Conservation (phyloP, 495 filamentous ascomycete genomes). For the Rusavskia elegans region DNA sequence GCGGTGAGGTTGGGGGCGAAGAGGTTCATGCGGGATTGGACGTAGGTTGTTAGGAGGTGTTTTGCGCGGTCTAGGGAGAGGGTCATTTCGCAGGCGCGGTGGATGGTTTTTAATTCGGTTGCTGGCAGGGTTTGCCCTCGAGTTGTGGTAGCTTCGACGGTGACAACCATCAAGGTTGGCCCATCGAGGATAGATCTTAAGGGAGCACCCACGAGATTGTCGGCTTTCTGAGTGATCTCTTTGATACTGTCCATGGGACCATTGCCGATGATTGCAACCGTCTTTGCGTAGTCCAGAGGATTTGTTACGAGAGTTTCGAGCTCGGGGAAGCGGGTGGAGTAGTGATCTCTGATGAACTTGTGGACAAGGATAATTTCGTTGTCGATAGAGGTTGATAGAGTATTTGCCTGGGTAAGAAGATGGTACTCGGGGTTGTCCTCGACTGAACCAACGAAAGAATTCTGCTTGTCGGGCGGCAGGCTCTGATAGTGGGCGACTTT, state of each 20-base stretch:
- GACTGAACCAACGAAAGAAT: slow-evolving; percentile 50
- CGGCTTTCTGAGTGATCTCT: slow-evolving; percentile 43
- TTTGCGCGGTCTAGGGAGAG: slow-evolving; percentile 77
- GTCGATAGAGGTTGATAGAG: slow-evolving; percentile 74
- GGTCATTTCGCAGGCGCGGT: slow-evolving; percentile 73
- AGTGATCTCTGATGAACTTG: slow-evolving; percentile 91
- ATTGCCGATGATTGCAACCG: slow-evolving; percentile 84
- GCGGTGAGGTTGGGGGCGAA: slow-evolving; percentile 93
- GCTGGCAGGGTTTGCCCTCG: slow-evolving; percentile 61
- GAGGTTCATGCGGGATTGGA: slow-evolving; percentile 92
- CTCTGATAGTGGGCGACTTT: slow-evolving; percentile 62
- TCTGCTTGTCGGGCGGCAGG: slow-evolving; percentile 46
- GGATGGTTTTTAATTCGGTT: slow-evolving; percentile 56
- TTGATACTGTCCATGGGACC: slow-evolving; percentile 85
- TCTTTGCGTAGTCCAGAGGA: slow-evolving; percentile 89
- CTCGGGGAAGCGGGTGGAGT: slow-evolving; percentile 85
- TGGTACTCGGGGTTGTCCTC: slow-evolving; percentile 82
- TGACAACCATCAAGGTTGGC: slow-evolving; percentile 85
- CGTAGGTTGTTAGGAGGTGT: slow-evolving; percentile 75
- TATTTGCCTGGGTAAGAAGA: slow-evolving; percentile 67
- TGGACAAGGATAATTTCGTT: slow-evolving; percentile 86
- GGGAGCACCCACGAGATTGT: slow-evolving; percentile 60
- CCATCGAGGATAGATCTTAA: slow-evolving; percentile 71
- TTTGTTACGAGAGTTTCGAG: slow-evolving; percentile 88
- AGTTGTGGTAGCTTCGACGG: slow-evolving; percentile 85